Evolutionary conservation across 2,329 filamentous ascomycete genomes (phyloP).

Genomic region (Thelonectria discophora): DNA sequence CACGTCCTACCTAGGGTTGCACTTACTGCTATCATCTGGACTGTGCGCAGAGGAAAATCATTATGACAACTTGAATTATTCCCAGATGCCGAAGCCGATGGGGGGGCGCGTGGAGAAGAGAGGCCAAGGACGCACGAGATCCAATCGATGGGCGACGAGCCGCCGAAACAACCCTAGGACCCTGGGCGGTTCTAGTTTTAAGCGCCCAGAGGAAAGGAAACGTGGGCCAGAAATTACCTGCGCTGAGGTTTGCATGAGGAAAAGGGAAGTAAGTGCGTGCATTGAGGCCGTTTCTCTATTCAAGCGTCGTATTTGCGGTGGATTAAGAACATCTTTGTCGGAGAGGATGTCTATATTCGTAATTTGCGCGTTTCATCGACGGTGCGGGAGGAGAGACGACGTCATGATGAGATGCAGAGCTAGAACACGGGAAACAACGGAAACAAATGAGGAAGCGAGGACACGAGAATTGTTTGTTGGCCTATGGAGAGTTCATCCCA

Average conservation of each 20-base stretch:
- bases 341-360: too few relatives aligned
- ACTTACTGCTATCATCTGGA: too few relatives aligned
- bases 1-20: too few relatives aligned
- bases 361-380: too few relatives aligned
- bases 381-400: too few relatives aligned
- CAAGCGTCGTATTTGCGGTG: not conserved
- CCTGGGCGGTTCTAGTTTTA: not conserved
- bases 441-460: too few relatives aligned
- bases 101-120: conserved; percentile 19
- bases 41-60: too few relatives aligned
- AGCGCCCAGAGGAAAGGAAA: conserved; percentile 15
- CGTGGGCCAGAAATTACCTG: conserved; percentile 13
- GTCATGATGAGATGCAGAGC: too few relatives aligned
- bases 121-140: conserved; percentile 11
- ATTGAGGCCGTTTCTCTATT: not conserved
- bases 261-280: not conserved
- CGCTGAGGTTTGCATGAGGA: not conserved
- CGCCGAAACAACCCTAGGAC: conserved; percentile 1
- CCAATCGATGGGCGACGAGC: conserved; percentile 18
- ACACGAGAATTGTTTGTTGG: conserved; percentile 2
- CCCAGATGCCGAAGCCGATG: not conserved
- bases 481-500: not conserved
- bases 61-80: too few relatives aligned
- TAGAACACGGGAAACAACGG: too few relatives aligned
- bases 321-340: not conserved